Base-by-base conservation (phyloP, 2,329 filamentous ascomycete species). In the Fusarium kyushuense region DNA sequence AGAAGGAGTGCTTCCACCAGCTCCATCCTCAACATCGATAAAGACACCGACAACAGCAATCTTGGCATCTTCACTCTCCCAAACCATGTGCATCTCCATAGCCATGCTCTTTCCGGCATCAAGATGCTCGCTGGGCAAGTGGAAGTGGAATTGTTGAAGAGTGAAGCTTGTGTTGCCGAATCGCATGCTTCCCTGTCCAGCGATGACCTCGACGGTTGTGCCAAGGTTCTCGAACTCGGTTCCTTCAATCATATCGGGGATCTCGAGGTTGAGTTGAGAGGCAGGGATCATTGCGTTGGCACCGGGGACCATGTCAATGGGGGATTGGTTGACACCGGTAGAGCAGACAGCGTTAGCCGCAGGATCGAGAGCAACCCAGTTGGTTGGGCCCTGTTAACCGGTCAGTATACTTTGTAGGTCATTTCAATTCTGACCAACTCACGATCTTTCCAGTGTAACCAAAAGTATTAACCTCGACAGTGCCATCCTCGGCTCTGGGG, bases 71-170 rank as follows among this genome's bases (percentile, higher is more conserved):
- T 48, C 58, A 2, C 70, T 69, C 45, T 74, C 53, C 73, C 75
- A 77, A 21, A 76, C 76, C 69, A 77, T 73, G 48, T 77, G 73
- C 64, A 73, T 69, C 72, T 79, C 67, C 76, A 76, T 76, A 10
- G 74, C 72, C 54, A 67, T 68, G 36, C 74, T 76, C 10, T 67
- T 69, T 27, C 81, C 75, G 75, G 80, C 69, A 71, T 88, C 78
- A 33, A 83, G 80, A 68, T 89, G 87, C 78, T 89, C 87, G 43
- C 84, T 85, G 1, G 87, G 86, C 0, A 85, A 84, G 74, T 89
- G 87, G 77, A 89, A 86, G 74, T 89, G 87, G 77, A 88, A 88
- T 70, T 89, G 86, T 36, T 77, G 76, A 19, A 88, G 79, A 1
- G 67, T 74, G 73, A 82, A 87, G 27, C 78, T 75, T 29, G 73